Evolutionary conservation across 2,329 filamentous ascomycete species (phyloP).

Genomic region (Ustulina deusta): DNA sequence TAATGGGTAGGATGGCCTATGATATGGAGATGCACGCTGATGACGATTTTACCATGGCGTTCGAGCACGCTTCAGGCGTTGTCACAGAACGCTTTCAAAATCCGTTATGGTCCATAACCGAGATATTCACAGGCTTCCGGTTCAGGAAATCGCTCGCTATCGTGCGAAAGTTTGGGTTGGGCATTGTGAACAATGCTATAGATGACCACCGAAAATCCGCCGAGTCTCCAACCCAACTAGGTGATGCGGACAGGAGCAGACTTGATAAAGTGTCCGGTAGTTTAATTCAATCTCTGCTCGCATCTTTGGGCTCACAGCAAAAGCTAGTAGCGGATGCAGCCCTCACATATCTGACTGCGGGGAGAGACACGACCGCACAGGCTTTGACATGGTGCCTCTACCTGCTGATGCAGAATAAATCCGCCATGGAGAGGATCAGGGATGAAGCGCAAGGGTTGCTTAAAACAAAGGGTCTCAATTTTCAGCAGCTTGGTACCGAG

Average conservation of each 20-base stretch:
- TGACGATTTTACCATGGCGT: slow-evolving; percentile 70
- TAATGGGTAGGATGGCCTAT: slow-evolving; percentile 77
- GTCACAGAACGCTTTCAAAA: slow-evolving; percentile 74
- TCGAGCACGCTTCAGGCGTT: slow-evolving; percentile 71
- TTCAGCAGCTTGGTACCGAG: slow-evolving; percentile 22
- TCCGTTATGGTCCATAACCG: slow-evolving; percentile 71
- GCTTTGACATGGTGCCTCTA: slow-evolving; percentile 74
- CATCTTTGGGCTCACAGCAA: slow-evolving; percentile 63
- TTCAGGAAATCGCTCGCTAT: slow-evolving; percentile 63
- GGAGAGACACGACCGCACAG: slow-evolving; percentile 74
- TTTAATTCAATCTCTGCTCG: slow-evolving; percentile 70
- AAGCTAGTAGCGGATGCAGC: slow-evolving; percentile 72
- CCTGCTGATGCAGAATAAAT: slow-evolving; percentile 65
- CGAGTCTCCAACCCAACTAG: neutral
- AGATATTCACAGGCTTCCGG: slow-evolving; percentile 61
- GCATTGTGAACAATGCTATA: slow-evolving; percentile 66
- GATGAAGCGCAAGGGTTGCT: slow-evolving; percentile 55
- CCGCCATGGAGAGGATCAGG: slow-evolving; percentile 56
- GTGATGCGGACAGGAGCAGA: slow-evolving; percentile 28
- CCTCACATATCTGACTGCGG: slow-evolving; percentile 74
- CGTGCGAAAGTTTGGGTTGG: slow-evolving; percentile 67
- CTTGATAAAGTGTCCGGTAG: slow-evolving; percentile 52
- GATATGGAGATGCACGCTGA: slow-evolving; percentile 75
- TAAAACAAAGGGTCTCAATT: slow-evolving; percentile 11
- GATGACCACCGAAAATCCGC: slow-evolving; percentile 29